Conservation (phyloP, 2,329 filamentous ascomycete genomes). For the Lachnellula occidentalis region DNA sequence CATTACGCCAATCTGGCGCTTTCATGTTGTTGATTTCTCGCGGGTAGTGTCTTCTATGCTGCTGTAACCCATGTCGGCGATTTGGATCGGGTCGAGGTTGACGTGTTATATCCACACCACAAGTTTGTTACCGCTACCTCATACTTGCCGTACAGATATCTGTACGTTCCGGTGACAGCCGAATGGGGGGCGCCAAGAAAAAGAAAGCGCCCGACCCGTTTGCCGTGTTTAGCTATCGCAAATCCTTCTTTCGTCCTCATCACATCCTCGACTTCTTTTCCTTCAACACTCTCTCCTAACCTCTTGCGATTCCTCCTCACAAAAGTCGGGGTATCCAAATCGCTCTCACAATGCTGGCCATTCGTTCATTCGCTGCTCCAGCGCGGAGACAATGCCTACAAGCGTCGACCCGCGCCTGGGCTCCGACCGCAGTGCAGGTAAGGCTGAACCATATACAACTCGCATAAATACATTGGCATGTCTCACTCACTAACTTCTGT, state of each 20-base stretch:
- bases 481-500: slow-evolving; percentile 17
- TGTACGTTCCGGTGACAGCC: too few relatives aligned
- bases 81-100: not conserved
- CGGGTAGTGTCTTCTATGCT: too few relatives aligned
- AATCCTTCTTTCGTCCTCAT: slow-evolving; percentile 9
- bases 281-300: slow-evolving; percentile 10
- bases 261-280: slow-evolving; percentile 1
- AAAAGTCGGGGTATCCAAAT: slow-evolving; percentile 10
- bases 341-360: slow-evolving; percentile 68
- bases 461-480: not conserved
- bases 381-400: slow-evolving; percentile 74
- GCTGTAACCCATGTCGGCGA: too few relatives aligned
- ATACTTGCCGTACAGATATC: too few relatives aligned
- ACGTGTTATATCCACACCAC: too few relatives aligned
- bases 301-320: slow-evolving; percentile 9
- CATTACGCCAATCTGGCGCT: not conserved
- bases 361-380: slow-evolving; percentile 71
- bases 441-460: slow-evolving; percentile 27
- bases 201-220: too few relatives aligned
- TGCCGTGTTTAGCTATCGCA: slow-evolving; percentile 8
- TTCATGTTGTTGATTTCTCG: not conserved
- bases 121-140: too few relatives aligned
- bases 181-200: too few relatives aligned
- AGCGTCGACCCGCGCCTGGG: slow-evolving; percentile 54
- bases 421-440: slow-evolving; percentile 52